These are phyloP conservation scores for Hypoxylon sp. DNA, from an alignment of 2,329 filamentous ascomycete species.

Conservation along the genomic window DNA sequence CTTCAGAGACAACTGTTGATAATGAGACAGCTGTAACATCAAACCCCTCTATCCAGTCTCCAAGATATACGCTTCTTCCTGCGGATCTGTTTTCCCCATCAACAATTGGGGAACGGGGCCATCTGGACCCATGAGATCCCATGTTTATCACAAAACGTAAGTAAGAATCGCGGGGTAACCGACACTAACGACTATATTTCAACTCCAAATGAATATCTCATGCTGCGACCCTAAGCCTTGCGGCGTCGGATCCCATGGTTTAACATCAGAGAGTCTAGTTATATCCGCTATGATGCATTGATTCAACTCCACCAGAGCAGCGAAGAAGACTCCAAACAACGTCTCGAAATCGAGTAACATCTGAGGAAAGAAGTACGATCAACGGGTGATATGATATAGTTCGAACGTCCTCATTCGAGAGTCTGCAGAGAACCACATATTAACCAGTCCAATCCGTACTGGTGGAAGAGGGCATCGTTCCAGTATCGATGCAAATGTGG, in stretches of 20 bases:
- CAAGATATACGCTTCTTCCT: constrained; percentile 76
- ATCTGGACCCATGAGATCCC: constrained; percentile 75
- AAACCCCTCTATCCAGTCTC: constrained; percentile 66
- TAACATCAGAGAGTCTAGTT: constrained; percentile 59
- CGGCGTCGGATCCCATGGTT: constrained; percentile 70
- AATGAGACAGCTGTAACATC: constrained; percentile 59
- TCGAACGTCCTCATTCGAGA: not conserved
- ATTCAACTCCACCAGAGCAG: constrained; percentile 69
- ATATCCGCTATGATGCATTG: constrained; percentile 70
- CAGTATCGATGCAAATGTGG: constrained; percentile 64
- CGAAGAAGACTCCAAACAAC: constrained; percentile 63
- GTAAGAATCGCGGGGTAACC: constrained; percentile 50
- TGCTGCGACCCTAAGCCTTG: constrained; percentile 72
- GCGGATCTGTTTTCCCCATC: constrained; percentile 68
- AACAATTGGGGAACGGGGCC: constrained; percentile 70
- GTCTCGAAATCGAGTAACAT: constrained; percentile 51
- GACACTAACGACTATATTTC: too few species aligned
- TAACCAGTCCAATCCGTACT: too few species aligned
- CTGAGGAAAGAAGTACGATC: constrained; percentile 66
- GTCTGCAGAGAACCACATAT: too few species aligned
- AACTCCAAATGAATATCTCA: constrained; percentile 44
- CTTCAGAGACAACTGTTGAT: constrained; percentile 29
- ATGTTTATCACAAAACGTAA: constrained; percentile 70
- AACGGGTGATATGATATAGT: constrained; percentile 18
- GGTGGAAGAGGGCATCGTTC: constrained; percentile 63